Base-by-base conservation (phyloP, 2,329 filamentous ascomycete species). In the Aspergillus fructus region DNA sequence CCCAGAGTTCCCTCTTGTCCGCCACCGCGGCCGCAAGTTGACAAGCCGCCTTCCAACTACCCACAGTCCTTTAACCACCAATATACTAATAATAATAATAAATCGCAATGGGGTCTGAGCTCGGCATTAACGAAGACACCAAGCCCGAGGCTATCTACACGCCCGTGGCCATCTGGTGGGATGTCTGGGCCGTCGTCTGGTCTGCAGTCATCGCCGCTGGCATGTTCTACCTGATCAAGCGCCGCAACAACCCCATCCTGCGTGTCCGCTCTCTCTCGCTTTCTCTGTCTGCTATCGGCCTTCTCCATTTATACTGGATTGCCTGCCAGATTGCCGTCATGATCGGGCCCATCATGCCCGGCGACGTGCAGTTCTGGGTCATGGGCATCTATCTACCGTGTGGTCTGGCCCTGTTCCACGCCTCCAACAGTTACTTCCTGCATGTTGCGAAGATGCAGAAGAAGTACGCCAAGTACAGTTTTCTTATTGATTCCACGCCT, bases 371-470 rank as follows among this genome's bases (percentile, higher is more conserved):
- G 70, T 89, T 80, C 68, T 89, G 85, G 84, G 79, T 87, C 70
- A 89, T 89, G 86, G 81, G 83, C 60, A 77, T 85, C 55, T 86
- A 84, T 68, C 75, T 89, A 3, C 86, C 86, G 11, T 81, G 85
- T 48, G 86, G 86, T 23, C 84, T 89, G 54, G 85, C 84, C 7
- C 73, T 89, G 5, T 88, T 88, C 66, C 85, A 89, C 66, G 85
- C 84, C 21, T 82, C 83, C 59, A 87, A 87, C 67, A 81, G 78
- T 64, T 83, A 84, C 55, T 84, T 88, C 53, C 78, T 86, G 17
- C 76, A 85, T 61, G 77, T 86, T 54, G 84, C 84, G 50, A 79
- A 79, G 61, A 76, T 79, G 24, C 85, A 87, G 68, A 76, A 74
- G 62, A 78, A 75, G 61, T 78, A 78, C 51, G 74, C 74, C 30